A percentile compares a stretch with the other conserved stretches of the same genome.
Evolutionary conservation across 2,329 filamentous ascomycete genomes (phyloP).

Genomic region (Dothideomycetes sp.): DNA sequence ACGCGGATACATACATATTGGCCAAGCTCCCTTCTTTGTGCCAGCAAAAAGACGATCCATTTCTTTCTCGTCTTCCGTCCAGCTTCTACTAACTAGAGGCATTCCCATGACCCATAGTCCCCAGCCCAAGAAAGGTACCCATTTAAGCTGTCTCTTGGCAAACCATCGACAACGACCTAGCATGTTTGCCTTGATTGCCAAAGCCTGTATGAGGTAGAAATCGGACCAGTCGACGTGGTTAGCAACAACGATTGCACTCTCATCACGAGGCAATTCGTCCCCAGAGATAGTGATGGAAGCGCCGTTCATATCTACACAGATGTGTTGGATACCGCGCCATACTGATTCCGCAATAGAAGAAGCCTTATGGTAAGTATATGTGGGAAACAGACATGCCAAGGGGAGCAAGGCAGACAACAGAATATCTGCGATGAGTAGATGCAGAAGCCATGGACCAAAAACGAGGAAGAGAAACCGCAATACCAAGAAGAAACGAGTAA

Average conservation of each 20-base stretch:
- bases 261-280: slow-evolving; percentile 41
- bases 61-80: slow-evolving; percentile 48
- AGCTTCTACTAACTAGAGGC: slow-evolving; percentile 53
- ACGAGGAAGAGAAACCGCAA: slow-evolving; percentile 24
- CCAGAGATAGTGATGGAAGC: slow-evolving; percentile 47
- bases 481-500: slow-evolving; percentile 30
- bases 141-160: slow-evolving; percentile 50
- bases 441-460: slow-evolving; percentile 43
- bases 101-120: slow-evolving; percentile 57
- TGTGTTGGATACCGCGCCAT: slow-evolving; percentile 49
- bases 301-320: slow-evolving; percentile 48
- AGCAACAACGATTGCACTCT: slow-evolving; percentile 51
- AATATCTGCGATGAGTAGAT: slow-evolving; percentile 43
- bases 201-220: slow-evolving; percentile 55
- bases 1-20: slow-evolving; percentile 43
- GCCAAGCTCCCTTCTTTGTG: slow-evolving; percentile 38
- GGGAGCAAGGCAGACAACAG: slow-evolving; percentile 29
- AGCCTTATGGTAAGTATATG: slow-evolving; percentile 45
- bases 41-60: slow-evolving; percentile 49
- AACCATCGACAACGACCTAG: slow-evolving; percentile 54
- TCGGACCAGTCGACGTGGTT: slow-evolving; percentile 56
- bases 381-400: slow-evolving; percentile 31
- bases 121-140: slow-evolving; percentile 55
- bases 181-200: slow-evolving; percentile 48
- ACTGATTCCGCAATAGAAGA: slow-evolving; percentile 46